Evolutionary conservation across 208 protist species (phyloP).

Genomic region (Phytomonas sp.): DNA sequence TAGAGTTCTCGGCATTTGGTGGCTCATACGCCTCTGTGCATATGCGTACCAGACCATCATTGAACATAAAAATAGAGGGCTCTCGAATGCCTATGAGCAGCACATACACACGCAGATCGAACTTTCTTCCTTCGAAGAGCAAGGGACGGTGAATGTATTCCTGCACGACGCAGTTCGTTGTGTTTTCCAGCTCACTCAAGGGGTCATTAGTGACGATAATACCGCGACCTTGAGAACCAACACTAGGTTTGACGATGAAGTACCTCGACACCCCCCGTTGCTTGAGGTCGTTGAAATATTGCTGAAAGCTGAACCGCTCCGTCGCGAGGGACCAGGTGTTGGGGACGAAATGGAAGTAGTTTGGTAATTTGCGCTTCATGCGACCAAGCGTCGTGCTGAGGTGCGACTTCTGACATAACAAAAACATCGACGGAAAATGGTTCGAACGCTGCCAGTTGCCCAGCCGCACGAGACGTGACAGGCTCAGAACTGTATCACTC

Average conservation of each 20-base stretch:
- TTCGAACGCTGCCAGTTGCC: constrained; percentile 93
- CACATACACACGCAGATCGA: constrained; percentile 95
- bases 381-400: constrained; percentile 87
- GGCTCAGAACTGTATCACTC: constrained; percentile 89
- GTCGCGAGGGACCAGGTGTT: constrained; percentile 84
- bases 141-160: constrained; percentile 90
- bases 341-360: constrained; percentile 87
- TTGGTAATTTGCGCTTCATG: constrained; percentile 69
- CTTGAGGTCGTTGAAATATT: constrained; percentile 46
- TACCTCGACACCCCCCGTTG: constrained; percentile 52
- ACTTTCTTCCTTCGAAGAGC: constrained; percentile 92
- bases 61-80: constrained; percentile 87
- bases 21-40: constrained; percentile 89
- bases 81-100: constrained; percentile 85
- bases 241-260: constrained; percentile 94
- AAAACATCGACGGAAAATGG: constrained; percentile 94
- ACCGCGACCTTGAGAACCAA: constrained; percentile 90
- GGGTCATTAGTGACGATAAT: constrained; percentile 89
- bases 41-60: constrained; percentile 93
- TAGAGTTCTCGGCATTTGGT: constrained; percentile 68
- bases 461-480: constrained; percentile 81
- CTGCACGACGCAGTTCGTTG: constrained; percentile 90
- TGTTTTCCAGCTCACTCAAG: constrained; percentile 63
- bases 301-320: constrained; percentile 62
- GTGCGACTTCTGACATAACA: constrained; percentile 90